These are phyloP conservation scores for Wickerhamiella parazyma DNA, from an alignment of 805 yeast genomes.

Conservation along the genomic window DNA sequence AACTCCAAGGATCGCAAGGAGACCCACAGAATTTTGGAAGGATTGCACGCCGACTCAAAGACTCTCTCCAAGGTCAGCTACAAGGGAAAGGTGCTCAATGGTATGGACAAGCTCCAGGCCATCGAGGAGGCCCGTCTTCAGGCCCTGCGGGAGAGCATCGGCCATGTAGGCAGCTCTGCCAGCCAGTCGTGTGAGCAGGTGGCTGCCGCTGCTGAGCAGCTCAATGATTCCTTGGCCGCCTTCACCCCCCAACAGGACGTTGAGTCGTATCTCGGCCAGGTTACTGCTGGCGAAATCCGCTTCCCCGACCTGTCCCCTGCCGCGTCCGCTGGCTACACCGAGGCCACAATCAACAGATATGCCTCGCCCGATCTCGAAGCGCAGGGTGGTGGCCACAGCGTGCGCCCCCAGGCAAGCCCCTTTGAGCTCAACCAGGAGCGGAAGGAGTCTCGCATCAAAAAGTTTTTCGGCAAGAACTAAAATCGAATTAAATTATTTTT, in stretches of 20 bases:
- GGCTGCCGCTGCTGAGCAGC: constrained; percentile 42
- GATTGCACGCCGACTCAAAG: constrained; percentile 4
- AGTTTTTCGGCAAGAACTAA: constrained; percentile 2
- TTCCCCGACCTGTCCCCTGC: constrained; percentile 8
- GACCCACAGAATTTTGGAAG: background rate
- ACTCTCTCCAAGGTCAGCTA: constrained; percentile 6
- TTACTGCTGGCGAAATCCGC: constrained; percentile 15
- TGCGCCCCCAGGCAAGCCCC: constrained; percentile 9
- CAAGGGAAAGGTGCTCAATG: constrained; percentile 14
- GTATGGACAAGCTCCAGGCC: constrained; percentile 42
- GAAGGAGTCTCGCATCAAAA: constrained; percentile 4
- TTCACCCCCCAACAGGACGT: constrained; percentile 51
- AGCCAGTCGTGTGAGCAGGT: constrained; percentile 38
- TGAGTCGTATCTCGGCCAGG: constrained; percentile 34
- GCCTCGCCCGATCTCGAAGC: constrained; percentile 4
- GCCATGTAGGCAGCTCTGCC: constrained; percentile 49
- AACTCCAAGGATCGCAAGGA: constrained; percentile 5
- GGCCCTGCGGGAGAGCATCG: constrained; percentile 49
- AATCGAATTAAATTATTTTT: background rate
- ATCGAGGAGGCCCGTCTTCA: constrained; percentile 34
- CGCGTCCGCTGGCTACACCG: constrained; percentile 6
- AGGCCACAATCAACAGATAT: background rate
- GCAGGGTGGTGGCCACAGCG: background rate
- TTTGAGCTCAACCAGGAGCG: background rate
- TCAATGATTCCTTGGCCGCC: constrained; percentile 50